These are phyloP conservation scores for Salix viminalis DNA, from an alignment of 345 rosid genomes.

Conservation along the genomic window DNA sequence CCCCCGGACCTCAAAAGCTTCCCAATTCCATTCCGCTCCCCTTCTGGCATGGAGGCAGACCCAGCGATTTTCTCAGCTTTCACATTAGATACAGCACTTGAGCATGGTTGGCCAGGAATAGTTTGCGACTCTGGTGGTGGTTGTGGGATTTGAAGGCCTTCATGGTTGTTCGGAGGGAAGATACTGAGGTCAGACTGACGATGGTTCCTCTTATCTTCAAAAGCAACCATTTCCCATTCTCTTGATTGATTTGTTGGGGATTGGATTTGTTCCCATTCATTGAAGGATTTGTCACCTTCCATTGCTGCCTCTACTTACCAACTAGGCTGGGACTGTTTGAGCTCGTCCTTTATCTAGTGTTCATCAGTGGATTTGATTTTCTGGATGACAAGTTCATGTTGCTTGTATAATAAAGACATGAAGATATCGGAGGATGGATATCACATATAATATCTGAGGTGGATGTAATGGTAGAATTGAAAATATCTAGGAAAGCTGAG, in stretches of 20 bases:
- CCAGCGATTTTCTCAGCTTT: background rate
- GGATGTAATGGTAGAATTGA: background rate
- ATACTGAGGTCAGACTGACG: constrained; percentile 1
- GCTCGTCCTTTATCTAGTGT: background rate
- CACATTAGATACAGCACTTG: background rate
- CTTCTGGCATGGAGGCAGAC: background rate
- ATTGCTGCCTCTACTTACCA: background rate
- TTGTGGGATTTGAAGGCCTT: constrained; percentile 25
- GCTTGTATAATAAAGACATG: background rate
- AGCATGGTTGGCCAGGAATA: background rate
- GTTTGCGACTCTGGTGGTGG: constrained; percentile 9
- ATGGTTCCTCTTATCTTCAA: constrained; percentile 11
- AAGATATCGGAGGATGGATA: background rate
- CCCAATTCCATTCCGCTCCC: background rate
- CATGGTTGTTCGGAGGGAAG: constrained; percentile 36
- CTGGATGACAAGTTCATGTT: background rate
- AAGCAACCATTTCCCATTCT: constrained; percentile 8
- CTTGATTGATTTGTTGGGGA: constrained; percentile 6
- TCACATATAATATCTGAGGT: background rate
- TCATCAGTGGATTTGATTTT: background rate
- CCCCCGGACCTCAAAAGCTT: constrained; percentile 19
- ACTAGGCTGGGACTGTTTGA: background rate
- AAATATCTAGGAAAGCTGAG: background rate
- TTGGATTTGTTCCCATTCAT: constrained; percentile 43
- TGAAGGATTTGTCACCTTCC: constrained; percentile 26